These are phyloP conservation scores for Fusarium sp. DNA, from an alignment of 2,329 filamentous ascomycete genomes.

Conservation along the genomic window DNA sequence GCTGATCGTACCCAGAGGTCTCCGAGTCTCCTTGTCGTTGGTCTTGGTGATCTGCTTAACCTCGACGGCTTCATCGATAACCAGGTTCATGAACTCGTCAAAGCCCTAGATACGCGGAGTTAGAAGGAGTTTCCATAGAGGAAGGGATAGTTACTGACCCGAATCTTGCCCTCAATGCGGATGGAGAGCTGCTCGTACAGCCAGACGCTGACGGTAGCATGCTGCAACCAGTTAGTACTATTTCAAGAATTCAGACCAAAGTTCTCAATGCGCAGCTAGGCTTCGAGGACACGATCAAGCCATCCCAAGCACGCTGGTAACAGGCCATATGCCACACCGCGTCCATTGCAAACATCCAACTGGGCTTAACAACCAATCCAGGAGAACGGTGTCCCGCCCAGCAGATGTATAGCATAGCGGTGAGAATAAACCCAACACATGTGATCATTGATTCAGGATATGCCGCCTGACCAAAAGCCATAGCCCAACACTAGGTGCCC, in stretches of 20 bases:
- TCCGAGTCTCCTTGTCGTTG: conserved; percentile 78
- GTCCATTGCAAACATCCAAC: not conserved
- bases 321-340: not conserved
- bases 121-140: not conserved
- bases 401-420: not conserved
- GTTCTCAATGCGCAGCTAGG: not conserved
- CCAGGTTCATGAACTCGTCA: conserved; percentile 99
- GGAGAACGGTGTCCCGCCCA: not conserved
- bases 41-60: conserved; percentile 87
- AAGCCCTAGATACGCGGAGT: conserved; percentile 74
- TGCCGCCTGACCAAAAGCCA: not conserved
- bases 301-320: not conserved
- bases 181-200: conserved; percentile 95
- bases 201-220: conserved; percentile 92
- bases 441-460: not conserved
- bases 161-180: conserved; percentile 95
- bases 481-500: not conserved
- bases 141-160: conserved; percentile 67
- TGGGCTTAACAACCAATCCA: not conserved
- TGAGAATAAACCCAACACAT: not conserved
- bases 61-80: conserved; percentile 94
- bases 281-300: conserved; percentile 1
- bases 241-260: not conserved
- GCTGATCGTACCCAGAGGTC: conserved; percentile 74
- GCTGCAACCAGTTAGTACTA: conserved; percentile 56